Conservation (phyloP, 2,329 filamentous ascomycete species). For the Dothiorella sarmentorum region DNA sequence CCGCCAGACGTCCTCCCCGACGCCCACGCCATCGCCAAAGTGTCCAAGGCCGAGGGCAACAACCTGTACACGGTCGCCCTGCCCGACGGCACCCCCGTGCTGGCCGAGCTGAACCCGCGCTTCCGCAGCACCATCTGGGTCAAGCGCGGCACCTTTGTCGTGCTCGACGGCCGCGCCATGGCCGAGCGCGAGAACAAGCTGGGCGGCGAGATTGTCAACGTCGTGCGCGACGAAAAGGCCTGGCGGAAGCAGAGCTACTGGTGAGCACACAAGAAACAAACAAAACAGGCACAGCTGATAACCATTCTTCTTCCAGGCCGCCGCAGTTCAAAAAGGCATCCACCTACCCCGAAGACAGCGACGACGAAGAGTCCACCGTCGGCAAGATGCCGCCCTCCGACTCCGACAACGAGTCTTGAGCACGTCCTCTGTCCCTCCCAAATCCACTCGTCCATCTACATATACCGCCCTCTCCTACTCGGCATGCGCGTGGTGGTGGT, state of each 20-base stretch:
- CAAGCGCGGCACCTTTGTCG: conserved; percentile 80
- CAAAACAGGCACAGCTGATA: no score
- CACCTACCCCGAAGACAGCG: conserved; percentile 59
- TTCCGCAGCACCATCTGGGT: conserved; percentile 95
- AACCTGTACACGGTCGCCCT: conserved; percentile 79
- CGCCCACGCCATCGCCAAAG: conserved; percentile 66
- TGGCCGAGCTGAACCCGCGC: conserved; percentile 77
- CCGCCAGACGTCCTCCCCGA: conserved; percentile 53
- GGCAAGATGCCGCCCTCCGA: conserved; percentile 83
- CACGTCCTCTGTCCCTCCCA: no score
- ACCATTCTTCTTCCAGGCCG: conserved; percentile 63
- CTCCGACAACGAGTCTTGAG: conserved; percentile 59
- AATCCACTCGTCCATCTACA: no score
- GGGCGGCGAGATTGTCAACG: conserved; percentile 84
- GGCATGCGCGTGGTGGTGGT: conserved; percentile 23
- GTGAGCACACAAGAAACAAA: conserved; percentile 40
- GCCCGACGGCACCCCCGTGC: conserved; percentile 58
- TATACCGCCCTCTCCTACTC: no score
- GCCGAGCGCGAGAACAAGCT: conserved; percentile 72
- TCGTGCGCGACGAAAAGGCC: conserved; percentile 83
- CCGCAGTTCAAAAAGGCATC: conserved; percentile 68
- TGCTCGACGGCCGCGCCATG: conserved; percentile 68
- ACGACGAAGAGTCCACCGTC: conserved; percentile 73
- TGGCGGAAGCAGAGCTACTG: conserved; percentile 91
- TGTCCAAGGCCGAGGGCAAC: conserved; percentile 81